phyloP scores from a whole-genome alignment of 1,284 basidiomycete species.

The Pseudomicrostroma phylloplanum region DNA sequence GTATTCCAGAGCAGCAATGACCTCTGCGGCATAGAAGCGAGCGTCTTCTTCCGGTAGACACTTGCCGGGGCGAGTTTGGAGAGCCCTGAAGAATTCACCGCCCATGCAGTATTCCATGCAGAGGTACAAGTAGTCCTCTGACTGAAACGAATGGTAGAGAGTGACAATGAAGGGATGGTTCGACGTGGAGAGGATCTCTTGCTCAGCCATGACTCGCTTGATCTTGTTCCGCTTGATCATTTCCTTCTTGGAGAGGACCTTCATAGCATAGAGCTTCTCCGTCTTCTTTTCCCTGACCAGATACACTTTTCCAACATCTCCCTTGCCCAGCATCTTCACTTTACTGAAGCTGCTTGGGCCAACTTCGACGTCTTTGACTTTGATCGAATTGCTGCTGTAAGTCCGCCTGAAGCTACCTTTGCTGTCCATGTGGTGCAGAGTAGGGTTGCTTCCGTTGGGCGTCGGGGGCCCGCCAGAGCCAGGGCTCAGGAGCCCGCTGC shows the following conservation, averaged over 20 bases:
- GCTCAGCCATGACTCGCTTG: constrained; percentile 49
- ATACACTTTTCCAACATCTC: constrained; percentile 50
- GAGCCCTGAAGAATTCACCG: constrained; percentile 94
- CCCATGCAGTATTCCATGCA: constrained; percentile 81
- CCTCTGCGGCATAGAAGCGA: constrained; percentile 96
- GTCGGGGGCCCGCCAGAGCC: constrained; percentile 62
- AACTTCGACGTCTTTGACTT: constrained; percentile 60
- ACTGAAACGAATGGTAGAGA: constrained; percentile 50
- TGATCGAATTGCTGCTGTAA: constrained; percentile 96
- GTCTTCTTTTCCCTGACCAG: constrained; percentile 44
- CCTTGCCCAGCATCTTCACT: constrained; percentile 50
- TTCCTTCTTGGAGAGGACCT: constrained; percentile 49
- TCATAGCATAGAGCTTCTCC: constrained; percentile 47
- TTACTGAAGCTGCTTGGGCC: constrained; percentile 44
- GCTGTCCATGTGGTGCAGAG: constrained; percentile 44
- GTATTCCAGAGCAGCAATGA: constrained; percentile 94
- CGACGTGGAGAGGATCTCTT: constrained; percentile 44
- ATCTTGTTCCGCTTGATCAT: constrained; percentile 51
- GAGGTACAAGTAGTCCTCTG: constrained; percentile 47
- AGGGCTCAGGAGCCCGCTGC: constrained; percentile 56
- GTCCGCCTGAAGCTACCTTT: constrained; percentile 72
- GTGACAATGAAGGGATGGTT: constrained; percentile 51
- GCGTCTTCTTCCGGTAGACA: constrained; percentile 92
- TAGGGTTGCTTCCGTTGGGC: constrained; percentile 61
- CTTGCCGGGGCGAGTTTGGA: constrained; percentile 76